A percentile compares a stretch with the other conserved stretches of the same genome.
Evolutionary conservation across 1,284 basidiomycete genomes (phyloP).

Genomic region (Microbotryum scabiosae): DNA sequence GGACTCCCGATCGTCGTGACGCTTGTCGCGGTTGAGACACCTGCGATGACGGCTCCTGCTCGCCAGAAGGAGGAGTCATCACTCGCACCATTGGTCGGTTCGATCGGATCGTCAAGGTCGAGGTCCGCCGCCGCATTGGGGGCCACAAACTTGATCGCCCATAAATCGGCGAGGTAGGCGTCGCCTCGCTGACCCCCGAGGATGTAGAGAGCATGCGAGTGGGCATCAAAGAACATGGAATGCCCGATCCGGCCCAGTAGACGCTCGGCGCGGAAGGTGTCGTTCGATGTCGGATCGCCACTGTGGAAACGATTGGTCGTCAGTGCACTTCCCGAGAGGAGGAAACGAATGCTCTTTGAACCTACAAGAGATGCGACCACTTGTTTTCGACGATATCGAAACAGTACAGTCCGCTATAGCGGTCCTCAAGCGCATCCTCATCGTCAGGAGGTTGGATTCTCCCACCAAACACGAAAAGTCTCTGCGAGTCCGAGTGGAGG

Average conservation of each 20-base stretch:
- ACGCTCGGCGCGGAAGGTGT: conserved; percentile 28
- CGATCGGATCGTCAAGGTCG: not conserved
- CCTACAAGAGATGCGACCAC: conserved; percentile 37
- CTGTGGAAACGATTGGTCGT: conserved; percentile 19
- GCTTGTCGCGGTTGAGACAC: not conserved
- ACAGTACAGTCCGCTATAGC: conserved; percentile 39
- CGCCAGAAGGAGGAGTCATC: conserved; percentile 9
- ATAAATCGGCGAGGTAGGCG: conserved; percentile 38
- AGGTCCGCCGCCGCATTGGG: not conserved
- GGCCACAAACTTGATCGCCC: conserved; percentile 17
- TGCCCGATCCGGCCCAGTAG: conserved; percentile 36
- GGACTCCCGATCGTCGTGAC: not conserved
- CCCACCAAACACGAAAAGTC: conserved; percentile 41
- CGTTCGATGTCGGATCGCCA: conserved; percentile 28
- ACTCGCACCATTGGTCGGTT: not conserved
- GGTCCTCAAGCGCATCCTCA: conserved; percentile 27
- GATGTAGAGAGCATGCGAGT: conserved; percentile 35
- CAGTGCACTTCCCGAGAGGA: not conserved
- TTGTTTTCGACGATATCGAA: conserved; percentile 36
- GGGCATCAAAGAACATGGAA: conserved; percentile 37
- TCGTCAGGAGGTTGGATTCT: conserved; percentile 33
- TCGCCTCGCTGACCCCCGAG: conserved; percentile 38
- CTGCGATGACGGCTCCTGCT: conserved; percentile 18
- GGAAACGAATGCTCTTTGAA: not conserved
- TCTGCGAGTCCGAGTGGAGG: conserved; percentile 34